Percentiles rank a stretch among this genome's conserved stretches.
Conservation (phyloP, 169 alveolate genomes). For the Toxoplasma gondii region DNA sequence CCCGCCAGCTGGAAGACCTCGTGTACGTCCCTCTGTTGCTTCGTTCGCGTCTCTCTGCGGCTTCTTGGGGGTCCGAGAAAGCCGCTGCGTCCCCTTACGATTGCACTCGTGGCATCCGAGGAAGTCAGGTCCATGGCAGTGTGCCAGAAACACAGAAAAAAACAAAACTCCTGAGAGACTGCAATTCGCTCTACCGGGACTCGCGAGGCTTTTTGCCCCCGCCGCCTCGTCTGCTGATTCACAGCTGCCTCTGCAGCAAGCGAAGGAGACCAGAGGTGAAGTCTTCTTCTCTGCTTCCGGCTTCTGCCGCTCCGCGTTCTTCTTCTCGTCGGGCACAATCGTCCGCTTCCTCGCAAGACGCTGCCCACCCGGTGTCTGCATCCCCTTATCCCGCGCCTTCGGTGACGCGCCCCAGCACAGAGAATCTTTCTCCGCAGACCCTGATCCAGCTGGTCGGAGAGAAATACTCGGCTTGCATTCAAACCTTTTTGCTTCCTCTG, state of each 20-base stretch:
- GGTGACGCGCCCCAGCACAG: background rate
- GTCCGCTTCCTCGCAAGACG: background rate
- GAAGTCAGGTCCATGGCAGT: background rate
- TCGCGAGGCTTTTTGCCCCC: background rate
- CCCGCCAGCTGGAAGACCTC: background rate
- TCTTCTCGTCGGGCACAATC: background rate
- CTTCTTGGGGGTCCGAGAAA: background rate
- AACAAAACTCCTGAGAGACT: background rate
- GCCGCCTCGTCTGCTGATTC: background rate
- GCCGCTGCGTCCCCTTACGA: background rate
- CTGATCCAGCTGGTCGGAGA: constrained; percentile 6
- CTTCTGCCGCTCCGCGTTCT: background rate
- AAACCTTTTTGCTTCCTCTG: constrained; percentile 8
- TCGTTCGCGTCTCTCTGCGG: background rate
- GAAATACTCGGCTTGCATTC: background rate
- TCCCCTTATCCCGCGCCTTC: background rate
- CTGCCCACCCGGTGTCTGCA: background rate
- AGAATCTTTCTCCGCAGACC: background rate
- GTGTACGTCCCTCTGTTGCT: constrained; percentile 26
- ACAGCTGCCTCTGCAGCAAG: background rate
- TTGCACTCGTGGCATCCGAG: background rate
- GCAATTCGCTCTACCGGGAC: background rate
- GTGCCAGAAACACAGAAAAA: background rate
- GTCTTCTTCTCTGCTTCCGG: background rate
- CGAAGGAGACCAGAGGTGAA: background rate